Percentiles rank a stretch among this genome's conserved stretches.
These are phyloP conservation scores for Coemansia sp. DNA, from an alignment of 192 early-diverging fungal genomes.

Conservation along the genomic window DNA sequence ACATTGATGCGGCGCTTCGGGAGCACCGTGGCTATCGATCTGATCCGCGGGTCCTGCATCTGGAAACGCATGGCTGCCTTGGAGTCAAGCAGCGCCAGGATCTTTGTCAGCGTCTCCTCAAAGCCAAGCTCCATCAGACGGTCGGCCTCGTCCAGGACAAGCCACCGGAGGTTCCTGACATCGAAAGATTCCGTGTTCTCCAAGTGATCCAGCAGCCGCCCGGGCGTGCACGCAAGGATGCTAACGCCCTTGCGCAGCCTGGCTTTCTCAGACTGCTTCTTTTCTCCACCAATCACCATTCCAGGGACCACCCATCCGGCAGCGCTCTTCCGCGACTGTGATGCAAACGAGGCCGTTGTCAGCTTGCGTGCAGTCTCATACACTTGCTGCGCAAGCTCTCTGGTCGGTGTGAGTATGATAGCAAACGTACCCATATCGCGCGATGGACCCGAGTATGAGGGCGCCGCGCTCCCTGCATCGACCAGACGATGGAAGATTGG, in stretches of 20 bases:
- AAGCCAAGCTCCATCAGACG: conserved; percentile 93
- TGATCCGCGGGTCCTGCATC: conserved; percentile 16
- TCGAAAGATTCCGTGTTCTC: conserved; percentile 83
- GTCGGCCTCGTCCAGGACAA: conserved; percentile 98
- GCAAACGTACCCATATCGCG: conserved; percentile 84
- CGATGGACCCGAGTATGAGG: conserved; percentile 48
- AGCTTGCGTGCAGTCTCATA: conserved; percentile 73
- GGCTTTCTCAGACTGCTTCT: conserved; percentile 77
- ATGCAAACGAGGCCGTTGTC: conserved; percentile 21
- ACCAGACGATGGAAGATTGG: conserved; percentile 92
- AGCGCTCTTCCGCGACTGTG: conserved; percentile 54
- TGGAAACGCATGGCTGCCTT: conserved; percentile 26
- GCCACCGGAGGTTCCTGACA: conserved; percentile 84
- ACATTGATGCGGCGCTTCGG: conserved; percentile 71
- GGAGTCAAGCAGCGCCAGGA: conserved; percentile 64
- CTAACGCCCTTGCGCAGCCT: conserved; percentile 84
- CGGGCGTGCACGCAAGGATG: conserved; percentile 92
- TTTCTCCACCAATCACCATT: conserved; percentile 80
- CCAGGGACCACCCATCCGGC: conserved; percentile 84
- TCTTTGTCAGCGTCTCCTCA: conserved; percentile 72
- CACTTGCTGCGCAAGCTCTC: conserved; percentile 97
- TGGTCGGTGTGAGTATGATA: conserved; percentile 93
- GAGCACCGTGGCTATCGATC: conserved; percentile 50
- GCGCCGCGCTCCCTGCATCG: conserved; percentile 54
- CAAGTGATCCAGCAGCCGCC: conserved; percentile 87